Base-by-base conservation (phyloP, 1,139 yeast genomes). In the Kurtzmaniella quercitrusa region DNA sequence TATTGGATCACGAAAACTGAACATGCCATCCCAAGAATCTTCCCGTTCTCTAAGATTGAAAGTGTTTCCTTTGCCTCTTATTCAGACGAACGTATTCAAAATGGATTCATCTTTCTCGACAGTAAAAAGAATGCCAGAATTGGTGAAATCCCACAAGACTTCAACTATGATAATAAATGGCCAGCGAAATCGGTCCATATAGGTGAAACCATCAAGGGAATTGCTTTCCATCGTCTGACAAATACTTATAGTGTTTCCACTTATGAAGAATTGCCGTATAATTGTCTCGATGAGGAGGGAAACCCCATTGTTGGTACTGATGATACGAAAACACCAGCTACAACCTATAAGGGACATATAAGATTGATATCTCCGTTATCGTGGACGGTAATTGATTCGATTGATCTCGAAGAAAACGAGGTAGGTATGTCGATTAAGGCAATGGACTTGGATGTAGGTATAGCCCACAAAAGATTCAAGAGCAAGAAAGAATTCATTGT, bases 351-450 rank as follows among this genome's bases (percentile, higher is more conserved):
- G 49, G 85, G 95, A 19, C 70, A 74, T 2, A 57, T 91, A 9
- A 77, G 82, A 46, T 66, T 91, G 40, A 56, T 91, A 0, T 85
- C 94, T 1, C 93, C 96, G 0, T 67, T 68, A 39, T 81, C 81
- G 16, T 90, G 96, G 96, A 67, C 80, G 1, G 77, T 84, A 0
- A 83, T 90, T 54, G 97, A 90, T 54, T 74, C 77, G 15, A 61
- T 84, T 41, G 84, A 80, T 37, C 69, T 87, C 41, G 81, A 73
- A 4, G 84, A 79, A 25, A 82, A 86, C 58, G 93, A 90, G 48
- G 71, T 85, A 12, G 83, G 81, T 4, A 68, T 80, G 63, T 69
- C 74, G 16, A 63, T 83, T n/a, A 75, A 79, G 53, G 69, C 84
- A 2, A 77, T 82, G 67, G 63, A 70, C n/a, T 66, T 84, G 43